Percentiles rank a stretch among this genome's conserved stretches.
These are phyloP conservation scores for Jamesozyma spencerorum DNA, from an alignment of 805 yeast genomes.

Conservation along the genomic window DNA sequence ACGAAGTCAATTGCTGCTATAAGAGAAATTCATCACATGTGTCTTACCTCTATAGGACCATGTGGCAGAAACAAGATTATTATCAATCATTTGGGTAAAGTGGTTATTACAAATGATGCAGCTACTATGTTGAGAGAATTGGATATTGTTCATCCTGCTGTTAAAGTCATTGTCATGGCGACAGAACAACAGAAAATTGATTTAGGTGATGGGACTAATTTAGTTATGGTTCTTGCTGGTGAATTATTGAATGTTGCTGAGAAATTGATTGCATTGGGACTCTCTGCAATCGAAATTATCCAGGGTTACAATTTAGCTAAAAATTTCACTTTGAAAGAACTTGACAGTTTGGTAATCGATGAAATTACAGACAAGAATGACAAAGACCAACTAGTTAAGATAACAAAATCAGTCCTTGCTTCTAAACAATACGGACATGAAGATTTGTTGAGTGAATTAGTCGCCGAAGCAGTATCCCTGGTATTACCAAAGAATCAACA, in stretches of 20 bases:
- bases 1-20: conserved; percentile 88
- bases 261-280: conserved; percentile 71
- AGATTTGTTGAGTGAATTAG: conserved; percentile 63
- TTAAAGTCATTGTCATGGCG: conserved; percentile 90
- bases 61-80: conserved; percentile 95
- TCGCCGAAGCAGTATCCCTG: conserved; percentile 73
- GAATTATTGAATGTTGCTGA: conserved; percentile 83
- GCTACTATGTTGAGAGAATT: conserved; percentile 91
- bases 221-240: conserved; percentile 87
- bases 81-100: conserved; percentile 77
- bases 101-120: conserved; percentile 92
- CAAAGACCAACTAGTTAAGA: conserved; percentile 52
- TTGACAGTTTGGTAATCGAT: conserved; percentile 58
- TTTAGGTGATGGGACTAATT: conserved; percentile 94
- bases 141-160: conserved; percentile 96
- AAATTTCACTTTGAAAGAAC: conserved; percentile 57
- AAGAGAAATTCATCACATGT: conserved; percentile 84
- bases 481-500: conserved; percentile 47
- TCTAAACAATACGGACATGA: conserved; percentile 92
- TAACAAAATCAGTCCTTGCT: conserved; percentile 77
- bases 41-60: conserved; percentile 93
- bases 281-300: conserved; percentile 84
- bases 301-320: conserved; percentile 90
- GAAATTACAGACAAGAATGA: conserved; percentile 40
- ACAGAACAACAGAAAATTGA: conserved; percentile 94